Evolutionary conservation across 495 filamentous ascomycete genomes (phyloP).

Genomic region (Daldinia childiae): DNA sequence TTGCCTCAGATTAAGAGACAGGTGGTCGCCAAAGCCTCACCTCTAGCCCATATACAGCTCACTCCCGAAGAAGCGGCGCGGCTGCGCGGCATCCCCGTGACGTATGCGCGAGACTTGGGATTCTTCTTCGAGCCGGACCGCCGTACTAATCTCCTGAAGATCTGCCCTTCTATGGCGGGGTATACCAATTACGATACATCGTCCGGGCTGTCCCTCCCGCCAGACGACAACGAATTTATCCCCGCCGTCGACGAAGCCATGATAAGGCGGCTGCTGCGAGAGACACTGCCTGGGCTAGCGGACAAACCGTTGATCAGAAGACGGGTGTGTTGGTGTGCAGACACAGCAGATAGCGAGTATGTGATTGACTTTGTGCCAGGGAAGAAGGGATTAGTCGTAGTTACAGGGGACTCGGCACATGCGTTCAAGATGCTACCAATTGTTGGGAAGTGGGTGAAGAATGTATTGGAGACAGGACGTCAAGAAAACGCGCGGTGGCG

Average conservation of each 20-base stretch:
- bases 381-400: constrained; percentile 54
- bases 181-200: constrained; percentile 55
- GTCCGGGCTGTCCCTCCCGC: constrained; percentile 42
- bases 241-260: constrained; percentile 59
- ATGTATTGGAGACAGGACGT: constrained; percentile 35
- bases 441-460: constrained; percentile 59
- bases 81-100: constrained; percentile 64
- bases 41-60: constrained; percentile 64
- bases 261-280: constrained; percentile 55
- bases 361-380: constrained; percentile 64
- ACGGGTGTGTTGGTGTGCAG: constrained; percentile 66
- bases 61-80: constrained; percentile 59
- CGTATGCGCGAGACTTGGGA: constrained; percentile 63
- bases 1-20: constrained; percentile 46
- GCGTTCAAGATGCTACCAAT: constrained; percentile 68
- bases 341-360: constrained; percentile 64
- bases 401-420: constrained; percentile 64
- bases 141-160: constrained; percentile 62
- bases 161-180: constrained; percentile 64
- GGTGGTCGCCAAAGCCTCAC: constrained; percentile 61
- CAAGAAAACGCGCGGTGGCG: constrained; percentile 37
- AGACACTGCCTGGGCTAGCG: constrained; percentile 61
- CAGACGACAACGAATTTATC: constrained; percentile 52
- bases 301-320: constrained; percentile 59
- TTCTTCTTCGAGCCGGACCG: constrained; percentile 70